Conservation (phyloP, 257 asterid genomes). For the Penstemon barbatus region DNA sequence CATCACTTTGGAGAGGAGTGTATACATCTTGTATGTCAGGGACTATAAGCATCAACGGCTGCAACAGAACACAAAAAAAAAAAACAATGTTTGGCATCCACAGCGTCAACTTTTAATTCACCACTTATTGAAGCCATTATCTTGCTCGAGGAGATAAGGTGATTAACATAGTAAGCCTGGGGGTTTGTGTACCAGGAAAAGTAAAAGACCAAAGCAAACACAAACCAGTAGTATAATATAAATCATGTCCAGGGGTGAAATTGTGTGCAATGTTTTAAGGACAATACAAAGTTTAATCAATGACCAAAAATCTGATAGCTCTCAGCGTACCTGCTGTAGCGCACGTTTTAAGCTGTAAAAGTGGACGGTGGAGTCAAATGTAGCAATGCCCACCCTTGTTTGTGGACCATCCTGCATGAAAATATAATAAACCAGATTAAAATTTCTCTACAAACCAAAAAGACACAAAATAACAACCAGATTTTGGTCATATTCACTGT, state of each 20-base stretch:
- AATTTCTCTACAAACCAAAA: constrained; percentile 25
- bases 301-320: constrained; percentile 19
- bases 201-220: constrained; percentile 15
- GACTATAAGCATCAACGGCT: constrained; percentile 99
- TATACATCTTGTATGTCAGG: constrained; percentile 98
- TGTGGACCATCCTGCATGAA: constrained; percentile 89
- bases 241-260: constrained; percentile 11
- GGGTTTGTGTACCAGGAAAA: not conserved
- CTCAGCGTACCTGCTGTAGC: constrained; percentile 72
- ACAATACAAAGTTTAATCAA: constrained; percentile 13
- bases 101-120: constrained; percentile 14
- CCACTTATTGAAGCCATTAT: constrained; percentile 17
- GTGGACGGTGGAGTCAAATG: constrained; percentile 94
- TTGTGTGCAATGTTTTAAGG: constrained; percentile 5
- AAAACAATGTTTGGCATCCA: constrained; percentile 19
- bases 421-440: constrained; percentile 17
- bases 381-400: constrained; percentile 95
- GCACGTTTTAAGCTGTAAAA: constrained; percentile 94
- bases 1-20: constrained; percentile 93
- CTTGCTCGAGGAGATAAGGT: constrained; percentile 16
- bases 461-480: constrained; percentile 20
- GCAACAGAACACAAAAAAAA: constrained; percentile 41
- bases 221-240: constrained; percentile 3
- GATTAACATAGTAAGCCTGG: constrained; percentile 12
- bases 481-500: constrained; percentile 3